phyloP scores from a whole-genome alignment of 371 early-diverging fungal genomes.

The Homolaphlyctis polyrhiza region DNA sequence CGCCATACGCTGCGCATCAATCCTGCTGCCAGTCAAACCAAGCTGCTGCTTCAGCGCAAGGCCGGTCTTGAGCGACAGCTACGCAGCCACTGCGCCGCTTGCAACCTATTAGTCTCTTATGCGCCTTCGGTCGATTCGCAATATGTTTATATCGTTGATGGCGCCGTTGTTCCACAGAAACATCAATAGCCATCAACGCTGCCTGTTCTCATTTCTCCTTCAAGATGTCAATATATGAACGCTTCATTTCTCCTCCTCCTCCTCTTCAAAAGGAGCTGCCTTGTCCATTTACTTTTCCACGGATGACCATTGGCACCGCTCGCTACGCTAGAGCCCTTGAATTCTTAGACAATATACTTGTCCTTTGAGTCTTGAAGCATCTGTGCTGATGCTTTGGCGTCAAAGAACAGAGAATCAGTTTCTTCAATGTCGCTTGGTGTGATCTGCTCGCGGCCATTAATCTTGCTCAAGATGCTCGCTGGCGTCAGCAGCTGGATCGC shows the following conservation, averaged over 20 bases:
- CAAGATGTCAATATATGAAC: too few species aligned
- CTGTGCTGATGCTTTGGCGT: slow-evolving; percentile 81
- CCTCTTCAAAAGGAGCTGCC: too few species aligned
- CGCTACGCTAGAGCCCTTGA: too few species aligned
- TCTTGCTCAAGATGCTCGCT: slow-evolving; percentile 76
- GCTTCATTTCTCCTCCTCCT: too few species aligned
- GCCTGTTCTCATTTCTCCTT: too few species aligned
- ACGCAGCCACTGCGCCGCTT: background rate
- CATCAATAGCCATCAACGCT: too few species aligned
- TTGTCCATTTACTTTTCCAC: too few species aligned
- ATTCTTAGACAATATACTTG: slow-evolving; percentile 19
- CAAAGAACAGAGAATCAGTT: slow-evolving; percentile 79
- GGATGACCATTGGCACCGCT: too few species aligned
- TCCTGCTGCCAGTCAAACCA: background rate
- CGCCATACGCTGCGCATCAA: slow-evolving; percentile 2
- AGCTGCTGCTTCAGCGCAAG: background rate
- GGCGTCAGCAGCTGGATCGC: slow-evolving; percentile 97
- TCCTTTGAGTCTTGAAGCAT: slow-evolving; percentile 35
- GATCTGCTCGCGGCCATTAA: slow-evolving; percentile 76
- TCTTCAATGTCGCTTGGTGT: slow-evolving; percentile 80
- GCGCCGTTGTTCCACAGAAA: background rate
- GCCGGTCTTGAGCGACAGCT: background rate
- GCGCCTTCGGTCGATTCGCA: background rate
- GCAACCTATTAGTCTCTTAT: background rate
- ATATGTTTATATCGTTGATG: background rate